These are phyloP conservation scores for Kluyveromyces starmeri DNA, from an alignment of 805 yeast species.

Conservation along the genomic window DNA sequence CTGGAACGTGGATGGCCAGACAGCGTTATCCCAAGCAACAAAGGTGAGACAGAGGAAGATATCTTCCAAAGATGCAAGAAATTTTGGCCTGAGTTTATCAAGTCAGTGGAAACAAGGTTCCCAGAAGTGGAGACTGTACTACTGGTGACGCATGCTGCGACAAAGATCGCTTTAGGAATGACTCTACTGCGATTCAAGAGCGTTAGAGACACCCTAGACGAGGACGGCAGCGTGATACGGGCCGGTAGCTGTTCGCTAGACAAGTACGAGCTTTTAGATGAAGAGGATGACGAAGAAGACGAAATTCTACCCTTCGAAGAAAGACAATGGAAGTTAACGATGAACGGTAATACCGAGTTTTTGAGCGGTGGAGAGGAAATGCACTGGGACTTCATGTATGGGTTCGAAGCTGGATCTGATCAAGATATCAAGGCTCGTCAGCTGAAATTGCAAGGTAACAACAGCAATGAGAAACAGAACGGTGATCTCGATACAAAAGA, in stretches of 20 bases:
- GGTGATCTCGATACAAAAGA: conserved; percentile 6
- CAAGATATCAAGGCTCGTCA: conserved; percentile 64
- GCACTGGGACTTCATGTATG: conserved; percentile 80
- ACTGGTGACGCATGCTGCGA: conserved; percentile 88
- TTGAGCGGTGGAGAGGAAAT: conserved; percentile 77
- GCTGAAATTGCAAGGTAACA: conserved; percentile 9
- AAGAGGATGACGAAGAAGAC: conserved; percentile 15
- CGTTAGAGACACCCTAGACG: conserved; percentile 44
- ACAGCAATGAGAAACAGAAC: conserved; percentile 9
- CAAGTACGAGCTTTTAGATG: conserved; percentile 35
- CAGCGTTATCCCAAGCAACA: conserved; percentile 47
- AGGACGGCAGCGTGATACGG: conserved; percentile 41
- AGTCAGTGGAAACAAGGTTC: conserved; percentile 43
- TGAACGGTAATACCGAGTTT: conserved; percentile 70
- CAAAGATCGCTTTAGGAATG: conserved; percentile 83
- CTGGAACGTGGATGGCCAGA: conserved; percentile 41
- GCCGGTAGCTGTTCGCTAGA: conserved; percentile 87
- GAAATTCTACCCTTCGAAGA: conserved; percentile 17
- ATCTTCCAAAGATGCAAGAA: conserved; percentile 50
- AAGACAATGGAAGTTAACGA: conserved; percentile 47
- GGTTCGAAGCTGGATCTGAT: conserved; percentile 82
- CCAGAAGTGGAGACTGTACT: conserved; percentile 59
- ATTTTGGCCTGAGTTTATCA: conserved; percentile 51
- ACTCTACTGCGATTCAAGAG: conserved; percentile 46
- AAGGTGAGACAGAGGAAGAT: conserved; percentile 72